phyloP scores from a whole-genome alignment of 345 rosid genomes.

The Orychophragmus violaceus region DNA sequence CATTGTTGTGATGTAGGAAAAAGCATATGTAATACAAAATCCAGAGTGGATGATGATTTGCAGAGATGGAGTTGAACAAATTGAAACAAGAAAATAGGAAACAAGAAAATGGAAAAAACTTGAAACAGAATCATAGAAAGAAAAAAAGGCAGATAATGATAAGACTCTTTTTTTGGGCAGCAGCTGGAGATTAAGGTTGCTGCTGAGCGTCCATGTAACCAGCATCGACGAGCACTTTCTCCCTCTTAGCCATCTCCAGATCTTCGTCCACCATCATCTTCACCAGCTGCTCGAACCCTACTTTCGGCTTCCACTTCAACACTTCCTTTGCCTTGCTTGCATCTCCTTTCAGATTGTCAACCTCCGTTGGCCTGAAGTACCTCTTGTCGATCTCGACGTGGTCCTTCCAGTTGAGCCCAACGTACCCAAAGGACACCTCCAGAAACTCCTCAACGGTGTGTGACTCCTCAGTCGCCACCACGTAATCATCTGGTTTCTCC shows the following conservation, averaged over 20 bases:
- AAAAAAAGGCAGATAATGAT: background rate
- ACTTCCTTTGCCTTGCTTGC: constrained; percentile 43
- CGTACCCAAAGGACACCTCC: constrained; percentile 63
- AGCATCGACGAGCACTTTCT: constrained; percentile 92
- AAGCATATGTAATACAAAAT: constrained; percentile 13
- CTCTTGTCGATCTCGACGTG: constrained; percentile 50
- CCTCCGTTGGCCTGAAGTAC: constrained; percentile 57
- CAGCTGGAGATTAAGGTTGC: constrained; percentile 44
- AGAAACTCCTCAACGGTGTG: constrained; percentile 85
- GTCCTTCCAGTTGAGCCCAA: constrained; percentile 51
- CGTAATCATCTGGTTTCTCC: constrained; percentile 76
- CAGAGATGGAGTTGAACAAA: background rate
- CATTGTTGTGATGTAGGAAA: background rate
- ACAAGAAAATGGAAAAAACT: background rate
- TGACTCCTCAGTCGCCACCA: constrained; percentile 88
- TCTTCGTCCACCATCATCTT: constrained; percentile 94
- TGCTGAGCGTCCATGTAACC: constrained; percentile 84
- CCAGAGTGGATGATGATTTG: background rate
- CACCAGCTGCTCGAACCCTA: constrained; percentile 77
- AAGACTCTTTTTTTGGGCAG: background rate
- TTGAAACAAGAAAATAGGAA: constrained; percentile 5
- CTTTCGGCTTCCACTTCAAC: constrained; percentile 69
- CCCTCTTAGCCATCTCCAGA: constrained; percentile 73
- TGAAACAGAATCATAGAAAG: background rate
- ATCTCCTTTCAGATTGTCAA: constrained; percentile 53